phyloP scores from a whole-genome alignment of 1,139 yeast genomes.

The Protomyces pachydermus region DNA sequence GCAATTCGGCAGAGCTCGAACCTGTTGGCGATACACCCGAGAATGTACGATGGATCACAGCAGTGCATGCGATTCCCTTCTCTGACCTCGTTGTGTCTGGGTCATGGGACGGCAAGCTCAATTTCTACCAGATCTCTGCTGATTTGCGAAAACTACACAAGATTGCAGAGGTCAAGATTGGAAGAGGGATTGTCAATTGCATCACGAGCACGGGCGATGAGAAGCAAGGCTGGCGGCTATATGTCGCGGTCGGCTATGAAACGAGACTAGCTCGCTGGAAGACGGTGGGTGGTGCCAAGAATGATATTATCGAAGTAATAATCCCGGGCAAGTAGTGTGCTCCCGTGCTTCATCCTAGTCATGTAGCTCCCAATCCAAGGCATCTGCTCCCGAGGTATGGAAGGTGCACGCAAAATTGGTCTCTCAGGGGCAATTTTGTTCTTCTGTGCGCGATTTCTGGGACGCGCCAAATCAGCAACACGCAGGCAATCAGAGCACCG shows the following conservation, averaged over 20 bases:
- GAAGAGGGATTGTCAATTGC: constrained; percentile 33
- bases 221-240: constrained; percentile 27
- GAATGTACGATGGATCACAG: constrained; percentile 81
- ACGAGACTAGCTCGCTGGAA: constrained; percentile 33
- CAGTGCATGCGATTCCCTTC: constrained; percentile 81
- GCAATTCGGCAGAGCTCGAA: constrained; percentile 56
- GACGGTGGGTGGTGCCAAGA: constrained; percentile 26
- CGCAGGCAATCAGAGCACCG: too few species aligned
- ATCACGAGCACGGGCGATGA: constrained; percentile 30
- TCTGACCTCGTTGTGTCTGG: constrained; percentile 82
- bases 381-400: not conserved
- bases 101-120: constrained; percentile 72
- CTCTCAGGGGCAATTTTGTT: too few species aligned
- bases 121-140: constrained; percentile 69
- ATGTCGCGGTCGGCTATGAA: constrained; percentile 33
- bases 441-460: too few species aligned
- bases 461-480: too few species aligned
- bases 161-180: constrained; percentile 25
- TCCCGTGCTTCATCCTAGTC: not conserved
- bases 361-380: not conserved
- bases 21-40: constrained; percentile 55
- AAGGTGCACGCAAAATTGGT: too few species aligned
- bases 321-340: not conserved
- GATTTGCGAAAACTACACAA: constrained; percentile 41
- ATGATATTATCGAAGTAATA: constrained; percentile 25